Base-by-base conservation (phyloP, 805 yeast genomes). In the Metschnikowia similis region DNA sequence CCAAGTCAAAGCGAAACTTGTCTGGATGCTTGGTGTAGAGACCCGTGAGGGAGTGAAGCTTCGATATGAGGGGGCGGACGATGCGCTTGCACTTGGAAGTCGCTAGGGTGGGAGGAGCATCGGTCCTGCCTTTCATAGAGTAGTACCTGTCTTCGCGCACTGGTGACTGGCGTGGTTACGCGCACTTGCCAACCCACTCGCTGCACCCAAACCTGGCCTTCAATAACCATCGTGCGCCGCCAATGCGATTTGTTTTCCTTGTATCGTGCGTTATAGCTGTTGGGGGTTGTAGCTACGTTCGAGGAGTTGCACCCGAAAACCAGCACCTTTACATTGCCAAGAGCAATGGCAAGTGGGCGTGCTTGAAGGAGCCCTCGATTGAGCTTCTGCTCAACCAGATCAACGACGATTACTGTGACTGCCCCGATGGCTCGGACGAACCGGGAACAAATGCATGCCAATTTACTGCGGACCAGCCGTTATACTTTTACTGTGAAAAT, bases 371-470 rank as follows among this genome's bases (percentile, higher is more conserved):
- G 60, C 85, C 94, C 0, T 77, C 80, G n/a, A 80, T 89, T 5
- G 72, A 71, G 17, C 67, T 92, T 16, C 73, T 83, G 37, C 72
- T 73, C 46, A 71, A 71, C 35, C 87, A 83, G 60, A 77, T 92
- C 58, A 92, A 92, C 64, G 97, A 94, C 66, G 86, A 90, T 58
- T 85, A 77, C 62, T 92, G 98, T 68, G 98, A 94, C 62, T 92
- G 98, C 70, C 97, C 97, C 0, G 99, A 94, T 69, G 98, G 98
- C 0, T 83, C 91, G 4, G 99, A 94, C 69, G 98, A 94, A 66
- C 97, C 97, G 0, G 97, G 97, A 0, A 92, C 98, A 0, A 72
- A 85, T 36, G 97, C 97, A 0, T 92, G 98, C 66, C 60, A 66
- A 1, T 60, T 48, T 45, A 54, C 57, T 11, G 66, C 14, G 52